These are phyloP conservation scores for Teratosphaeria destructans DNA, from an alignment of 2,329 filamentous ascomycete genomes.

Conservation along the genomic window DNA sequence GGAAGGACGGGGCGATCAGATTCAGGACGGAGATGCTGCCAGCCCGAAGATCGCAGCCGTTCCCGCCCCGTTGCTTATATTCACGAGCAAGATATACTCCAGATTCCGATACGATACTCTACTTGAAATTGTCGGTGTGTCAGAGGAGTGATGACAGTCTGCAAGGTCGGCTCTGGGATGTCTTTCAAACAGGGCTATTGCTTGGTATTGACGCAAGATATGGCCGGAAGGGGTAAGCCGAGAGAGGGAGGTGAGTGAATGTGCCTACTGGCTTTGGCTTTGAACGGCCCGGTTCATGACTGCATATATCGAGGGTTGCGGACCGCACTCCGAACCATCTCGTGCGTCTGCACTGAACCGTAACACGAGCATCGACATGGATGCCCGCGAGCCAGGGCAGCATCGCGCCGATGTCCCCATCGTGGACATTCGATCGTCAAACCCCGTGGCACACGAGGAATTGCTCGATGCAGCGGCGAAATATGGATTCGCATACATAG, in stretches of 20 bases:
- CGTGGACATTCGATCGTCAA: slow-evolving; percentile 59
- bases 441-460: slow-evolving; percentile 50
- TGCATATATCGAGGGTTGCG: too few species aligned
- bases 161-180: not conserved
- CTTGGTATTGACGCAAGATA: not conserved
- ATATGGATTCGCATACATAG: slow-evolving; percentile 81
- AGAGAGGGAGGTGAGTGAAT: not conserved
- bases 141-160: not conserved
- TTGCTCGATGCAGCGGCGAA: slow-evolving; percentile 70
- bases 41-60: too few species aligned
- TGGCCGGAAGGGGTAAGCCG: not conserved
- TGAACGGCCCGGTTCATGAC: too few species aligned
- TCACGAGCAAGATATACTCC: too few species aligned
- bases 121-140: not conserved
- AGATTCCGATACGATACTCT: too few species aligned
- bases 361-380: not conserved
- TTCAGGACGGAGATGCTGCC: not conserved
- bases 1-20: not conserved
- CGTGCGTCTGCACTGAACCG: too few species aligned
- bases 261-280: not conserved
- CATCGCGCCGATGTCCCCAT: not conserved
- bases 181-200: not conserved
- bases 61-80: too few species aligned
- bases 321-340: too few species aligned
- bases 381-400: not conserved